Evolutionary conservation across 2,329 filamentous ascomycete genomes (phyloP).

Genomic region (Fusarium nodosum): DNA sequence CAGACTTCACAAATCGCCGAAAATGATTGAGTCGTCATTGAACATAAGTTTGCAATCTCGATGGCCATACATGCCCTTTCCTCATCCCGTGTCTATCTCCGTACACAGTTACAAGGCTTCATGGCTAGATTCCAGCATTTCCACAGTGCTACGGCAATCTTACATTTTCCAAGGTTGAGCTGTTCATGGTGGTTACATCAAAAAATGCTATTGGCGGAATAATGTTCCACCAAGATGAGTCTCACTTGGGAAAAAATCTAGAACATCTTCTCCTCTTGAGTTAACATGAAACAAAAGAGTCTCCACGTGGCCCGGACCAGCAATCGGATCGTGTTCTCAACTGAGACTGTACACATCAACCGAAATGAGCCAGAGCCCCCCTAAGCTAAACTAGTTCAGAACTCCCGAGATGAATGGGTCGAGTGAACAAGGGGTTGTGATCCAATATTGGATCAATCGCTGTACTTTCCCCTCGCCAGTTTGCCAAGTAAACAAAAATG

Average conservation of each 20-base stretch:
- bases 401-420: background rate
- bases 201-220: background rate
- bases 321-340: background rate
- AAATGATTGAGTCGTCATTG: too few species aligned
- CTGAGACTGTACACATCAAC: background rate
- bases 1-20: background rate
- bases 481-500: constrained; percentile 12
- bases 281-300: constrained; percentile 6
- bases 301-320: constrained; percentile 1
- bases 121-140: background rate
- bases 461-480: background rate
- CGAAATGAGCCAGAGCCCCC: background rate
- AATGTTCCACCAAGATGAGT: constrained; percentile 13
- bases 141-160: background rate
- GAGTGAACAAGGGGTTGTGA: background rate
- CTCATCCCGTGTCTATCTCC: background rate
- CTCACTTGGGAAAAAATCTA: constrained; percentile 17
- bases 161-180: background rate
- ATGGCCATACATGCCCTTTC: background rate
- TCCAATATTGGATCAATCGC: background rate
- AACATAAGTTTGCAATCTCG: background rate
- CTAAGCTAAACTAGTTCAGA: constrained; percentile 1
- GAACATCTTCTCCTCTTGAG: constrained; percentile 1
- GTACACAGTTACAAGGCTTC: background rate
- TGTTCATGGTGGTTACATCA: background rate